Conservation (phyloP, 192 early-diverging fungal species). For the Coemansia sp. region DNA sequence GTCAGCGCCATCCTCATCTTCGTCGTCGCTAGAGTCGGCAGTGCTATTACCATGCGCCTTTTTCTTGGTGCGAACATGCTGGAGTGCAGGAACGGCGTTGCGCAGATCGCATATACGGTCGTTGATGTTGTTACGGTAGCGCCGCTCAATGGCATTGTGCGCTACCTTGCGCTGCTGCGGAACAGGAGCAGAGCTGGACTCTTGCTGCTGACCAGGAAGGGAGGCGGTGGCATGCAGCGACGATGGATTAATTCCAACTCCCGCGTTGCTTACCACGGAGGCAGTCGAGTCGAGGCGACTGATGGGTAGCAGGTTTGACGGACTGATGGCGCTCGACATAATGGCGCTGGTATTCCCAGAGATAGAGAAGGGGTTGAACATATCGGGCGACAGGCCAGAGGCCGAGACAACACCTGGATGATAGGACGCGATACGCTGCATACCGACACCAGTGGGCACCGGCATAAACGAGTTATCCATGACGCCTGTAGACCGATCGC, state of each 20-base stretch:
- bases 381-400: background rate
- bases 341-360: background rate
- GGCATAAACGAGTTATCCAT: slow-evolving; percentile 12
- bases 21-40: slow-evolving; percentile 36
- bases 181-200: background rate
- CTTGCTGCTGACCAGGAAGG: background rate
- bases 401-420: slow-evolving; percentile 11
- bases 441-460: slow-evolving; percentile 12
- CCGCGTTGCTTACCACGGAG: background rate
- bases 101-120: slow-evolving; percentile 88
- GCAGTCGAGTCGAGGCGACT: background rate
- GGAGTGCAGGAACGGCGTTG: slow-evolving; percentile 81
- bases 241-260: background rate
- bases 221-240: background rate
- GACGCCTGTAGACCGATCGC: background rate
- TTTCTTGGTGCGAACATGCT: slow-evolving; percentile 44
- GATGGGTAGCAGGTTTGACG: background rate
- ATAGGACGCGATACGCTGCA: slow-evolving; percentile 49
- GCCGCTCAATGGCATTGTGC: slow-evolving; percentile 93
- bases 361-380: slow-evolving; percentile 1
- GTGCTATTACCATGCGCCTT: slow-evolving; percentile 48
- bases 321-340: background rate
- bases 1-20: slow-evolving; percentile 54
- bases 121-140: slow-evolving; percentile 97
- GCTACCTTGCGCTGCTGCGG: slow-evolving; percentile 81